Evolutionary conservation across 345 rosid genomes (phyloP).

Genomic region (Arabis alpina): DNA sequence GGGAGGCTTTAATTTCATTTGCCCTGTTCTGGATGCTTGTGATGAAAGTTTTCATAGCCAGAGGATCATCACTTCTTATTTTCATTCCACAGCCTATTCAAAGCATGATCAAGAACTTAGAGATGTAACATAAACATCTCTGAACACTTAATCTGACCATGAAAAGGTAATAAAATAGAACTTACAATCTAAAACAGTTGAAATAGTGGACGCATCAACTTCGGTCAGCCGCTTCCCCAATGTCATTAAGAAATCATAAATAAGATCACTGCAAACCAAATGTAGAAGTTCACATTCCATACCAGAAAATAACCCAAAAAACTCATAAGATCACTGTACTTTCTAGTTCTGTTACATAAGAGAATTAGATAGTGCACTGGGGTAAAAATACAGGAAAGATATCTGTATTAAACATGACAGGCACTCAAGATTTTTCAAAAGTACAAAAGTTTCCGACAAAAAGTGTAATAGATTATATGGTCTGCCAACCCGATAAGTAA

Average conservation of each 20-base stretch:
- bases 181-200: slow-evolving; percentile 85
- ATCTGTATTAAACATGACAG: neutral
- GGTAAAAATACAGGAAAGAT: neutral
- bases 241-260: slow-evolving; percentile 75
- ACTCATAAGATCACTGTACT: neutral
- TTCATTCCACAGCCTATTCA: slow-evolving; percentile 91
- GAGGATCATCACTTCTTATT: slow-evolving; percentile 87
- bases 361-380: neutral
- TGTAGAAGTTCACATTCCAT: neutral
- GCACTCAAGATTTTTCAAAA: neutral
- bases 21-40: slow-evolving; percentile 75
- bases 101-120: slow-evolving; percentile 23
- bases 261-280: slow-evolving; percentile 74
- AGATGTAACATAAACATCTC: slow-evolving; percentile 8
- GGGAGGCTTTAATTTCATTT: slow-evolving; percentile 66
- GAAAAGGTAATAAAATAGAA: neutral
- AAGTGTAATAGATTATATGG: neutral
- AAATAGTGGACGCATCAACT: slow-evolving; percentile 77
- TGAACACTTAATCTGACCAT: slow-evolving; percentile 13
- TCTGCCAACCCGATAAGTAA: slow-evolving; percentile 3
- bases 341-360: slow-evolving; percentile 4
- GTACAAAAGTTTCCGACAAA: neutral
- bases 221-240: slow-evolving; percentile 74
- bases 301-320: neutral
- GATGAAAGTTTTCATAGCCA: slow-evolving; percentile 83